Conservation (phyloP, 2,329 filamentous ascomycete genomes). For the Trichoderma sp. region DNA sequence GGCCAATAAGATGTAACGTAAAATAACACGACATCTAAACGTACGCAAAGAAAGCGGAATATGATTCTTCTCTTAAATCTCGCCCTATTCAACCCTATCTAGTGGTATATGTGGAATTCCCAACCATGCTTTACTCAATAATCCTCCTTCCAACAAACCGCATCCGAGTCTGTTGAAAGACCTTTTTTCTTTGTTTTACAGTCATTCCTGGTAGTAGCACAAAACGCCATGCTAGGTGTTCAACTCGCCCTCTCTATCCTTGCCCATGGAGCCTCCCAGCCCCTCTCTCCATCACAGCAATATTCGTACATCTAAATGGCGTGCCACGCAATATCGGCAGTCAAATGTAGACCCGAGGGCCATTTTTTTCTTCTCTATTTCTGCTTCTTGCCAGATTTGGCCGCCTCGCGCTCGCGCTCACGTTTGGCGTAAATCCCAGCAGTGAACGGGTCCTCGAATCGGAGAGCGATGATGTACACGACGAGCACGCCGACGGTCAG, state of each 20-base stretch:
- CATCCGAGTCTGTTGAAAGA: constrained; percentile 25
- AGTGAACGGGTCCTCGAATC: constrained; percentile 93
- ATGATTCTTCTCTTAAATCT: background rate
- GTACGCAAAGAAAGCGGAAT: background rate
- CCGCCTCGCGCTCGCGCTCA: constrained; percentile 55
- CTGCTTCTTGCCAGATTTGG: constrained; percentile 50
- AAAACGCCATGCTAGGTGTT: constrained; percentile 11
- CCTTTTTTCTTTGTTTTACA: background rate
- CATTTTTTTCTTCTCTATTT: constrained; percentile 33
- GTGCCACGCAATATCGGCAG: background rate
- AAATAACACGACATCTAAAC: background rate
- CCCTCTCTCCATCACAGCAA: background rate
- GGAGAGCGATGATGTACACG: constrained; percentile 77
- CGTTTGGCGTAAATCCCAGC: constrained; percentile 88
- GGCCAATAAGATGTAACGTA: background rate
- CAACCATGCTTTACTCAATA: background rate
- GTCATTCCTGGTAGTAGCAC: background rate
- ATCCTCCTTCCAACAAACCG: background rate
- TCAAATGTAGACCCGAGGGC: background rate
- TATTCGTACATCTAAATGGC: background rate
- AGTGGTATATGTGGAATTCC: constrained; percentile 22
- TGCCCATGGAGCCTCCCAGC: background rate
- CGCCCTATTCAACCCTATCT: background rate
- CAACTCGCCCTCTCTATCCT: background rate
- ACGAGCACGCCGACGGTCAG: constrained; percentile 72